Percentiles rank a stretch among this genome's conserved stretches.
phyloP scores from a whole-genome alignment of 1,139 yeast species.

The Blastobotrys apis region DNA sequence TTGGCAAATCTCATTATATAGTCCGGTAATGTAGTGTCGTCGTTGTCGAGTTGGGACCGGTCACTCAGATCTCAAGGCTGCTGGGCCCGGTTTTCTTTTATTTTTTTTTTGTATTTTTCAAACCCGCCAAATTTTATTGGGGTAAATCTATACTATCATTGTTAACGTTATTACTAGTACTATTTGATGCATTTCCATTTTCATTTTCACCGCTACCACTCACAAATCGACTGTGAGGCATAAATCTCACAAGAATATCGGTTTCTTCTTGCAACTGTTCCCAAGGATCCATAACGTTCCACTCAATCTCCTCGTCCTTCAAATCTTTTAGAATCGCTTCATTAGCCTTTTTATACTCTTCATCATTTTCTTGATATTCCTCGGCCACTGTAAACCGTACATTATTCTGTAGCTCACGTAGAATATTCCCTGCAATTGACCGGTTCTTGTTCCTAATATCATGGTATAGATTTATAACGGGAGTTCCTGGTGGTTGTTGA shows the following conservation, averaged over 20 bases:
- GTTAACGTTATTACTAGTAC: background rate
- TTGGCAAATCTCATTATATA: slow-evolving; percentile 3
- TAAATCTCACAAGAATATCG: slow-evolving; percentile 26
- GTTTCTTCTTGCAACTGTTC: slow-evolving; percentile 27
- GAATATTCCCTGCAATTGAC: slow-evolving; percentile 19
- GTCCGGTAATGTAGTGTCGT: too few species aligned
- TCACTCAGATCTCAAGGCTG: too few species aligned
- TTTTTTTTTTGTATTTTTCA: too few species aligned
- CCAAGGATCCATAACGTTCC: slow-evolving; percentile 31
- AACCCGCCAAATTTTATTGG: too few species aligned
- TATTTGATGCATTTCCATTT: background rate
- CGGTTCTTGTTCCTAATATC: slow-evolving; percentile 25
- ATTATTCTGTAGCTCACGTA: slow-evolving; percentile 22
- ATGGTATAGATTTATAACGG: slow-evolving; percentile 19
- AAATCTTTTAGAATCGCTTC: slow-evolving; percentile 13
- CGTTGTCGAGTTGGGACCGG: too few species aligned
- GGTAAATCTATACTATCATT: background rate
- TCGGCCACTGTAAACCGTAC: slow-evolving; percentile 10
- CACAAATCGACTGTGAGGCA: slow-evolving; percentile 30
- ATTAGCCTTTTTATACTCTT: slow-evolving; percentile 9
- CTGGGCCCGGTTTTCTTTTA: too few species aligned
- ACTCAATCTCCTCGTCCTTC: slow-evolving; percentile 22
- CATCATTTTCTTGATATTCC: slow-evolving; percentile 15
- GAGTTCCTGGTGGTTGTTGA: slow-evolving; percentile 15
- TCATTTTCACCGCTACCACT: background rate